Percentiles rank a stretch among this genome's conserved stretches.
phyloP scores from a whole-genome alignment of 2,329 filamentous ascomycete species.

The Fusarium euwallaceae region DNA sequence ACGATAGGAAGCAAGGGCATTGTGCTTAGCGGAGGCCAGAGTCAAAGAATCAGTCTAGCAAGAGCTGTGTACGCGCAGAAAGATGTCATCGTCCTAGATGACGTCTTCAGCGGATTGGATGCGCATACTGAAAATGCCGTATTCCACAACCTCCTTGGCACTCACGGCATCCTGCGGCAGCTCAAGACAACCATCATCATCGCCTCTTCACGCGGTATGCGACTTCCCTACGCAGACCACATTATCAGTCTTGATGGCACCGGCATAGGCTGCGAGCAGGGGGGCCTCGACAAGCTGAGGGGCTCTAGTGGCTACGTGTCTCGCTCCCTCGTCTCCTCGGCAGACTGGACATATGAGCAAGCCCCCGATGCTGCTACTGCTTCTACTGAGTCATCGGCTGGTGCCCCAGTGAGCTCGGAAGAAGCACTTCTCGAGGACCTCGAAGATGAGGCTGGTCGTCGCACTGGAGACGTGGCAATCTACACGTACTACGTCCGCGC shows the following conservation, averaged over 20 bases:
- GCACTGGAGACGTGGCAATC: constrained; percentile 37
- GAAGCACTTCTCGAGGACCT: constrained; percentile 8
- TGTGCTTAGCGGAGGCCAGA: constrained; percentile 55
- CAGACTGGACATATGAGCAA: constrained; percentile 1
- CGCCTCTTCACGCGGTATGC: constrained; percentile 32
- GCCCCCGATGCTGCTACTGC: not conserved
- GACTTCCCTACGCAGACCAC: constrained; percentile 30
- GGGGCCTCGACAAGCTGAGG: constrained; percentile 25
- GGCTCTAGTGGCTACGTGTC: constrained; percentile 30
- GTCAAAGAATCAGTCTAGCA: constrained; percentile 50
- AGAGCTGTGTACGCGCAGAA: constrained; percentile 48
- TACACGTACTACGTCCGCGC: constrained; percentile 45
- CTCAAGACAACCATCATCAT: constrained; percentile 22
- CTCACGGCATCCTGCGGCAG: constrained; percentile 38
- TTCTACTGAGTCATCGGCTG: not conserved
- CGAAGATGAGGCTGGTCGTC: constrained; percentile 22
- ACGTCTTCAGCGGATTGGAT: constrained; percentile 52
- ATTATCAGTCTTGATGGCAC: constrained; percentile 27
- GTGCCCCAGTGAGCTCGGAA: constrained; percentile 1
- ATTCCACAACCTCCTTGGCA: constrained; percentile 42
- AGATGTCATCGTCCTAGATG: constrained; percentile 46
- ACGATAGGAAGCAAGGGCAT: constrained; percentile 54
- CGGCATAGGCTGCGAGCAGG: constrained; percentile 14
- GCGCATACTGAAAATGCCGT: constrained; percentile 43
- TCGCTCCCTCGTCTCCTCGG: not conserved